Evolutionary conservation across 768 basidiomycete species (phyloP).

Genomic region (Hirschioporus abietinus): DNA sequence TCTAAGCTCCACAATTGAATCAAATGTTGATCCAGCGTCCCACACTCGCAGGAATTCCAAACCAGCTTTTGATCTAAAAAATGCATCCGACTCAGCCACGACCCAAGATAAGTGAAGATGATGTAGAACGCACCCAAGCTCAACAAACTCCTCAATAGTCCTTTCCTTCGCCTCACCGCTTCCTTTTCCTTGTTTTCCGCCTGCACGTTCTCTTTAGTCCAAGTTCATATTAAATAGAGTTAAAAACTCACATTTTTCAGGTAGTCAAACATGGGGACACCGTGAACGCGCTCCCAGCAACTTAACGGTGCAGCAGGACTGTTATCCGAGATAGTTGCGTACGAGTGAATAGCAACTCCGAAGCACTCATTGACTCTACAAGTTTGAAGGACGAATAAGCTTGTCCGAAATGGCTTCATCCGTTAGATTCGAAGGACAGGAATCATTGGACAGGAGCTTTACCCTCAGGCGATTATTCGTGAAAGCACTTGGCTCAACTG

Average conservation of each 20-base stretch:
- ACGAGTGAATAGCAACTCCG: not conserved
- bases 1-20: constrained; percentile 11
- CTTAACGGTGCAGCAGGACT: not conserved
- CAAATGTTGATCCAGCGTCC: constrained; percentile 9
- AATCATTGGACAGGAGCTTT: constrained; percentile 20
- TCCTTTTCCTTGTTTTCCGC: not conserved
- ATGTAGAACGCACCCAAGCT: constrained; percentile 25
- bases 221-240: not conserved
- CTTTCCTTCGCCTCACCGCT: constrained; percentile 27
- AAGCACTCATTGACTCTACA: constrained; percentile 5
- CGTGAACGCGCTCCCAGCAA: not conserved
- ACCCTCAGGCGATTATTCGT: constrained; percentile 31
- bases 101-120: not conserved
- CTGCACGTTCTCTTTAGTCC: not conserved
- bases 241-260: not conserved
- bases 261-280: not conserved
- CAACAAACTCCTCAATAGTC: constrained; percentile 22
- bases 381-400: not conserved
- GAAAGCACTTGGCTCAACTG: constrained; percentile 27
- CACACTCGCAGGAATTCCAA: not conserved
- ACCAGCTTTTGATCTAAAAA: not conserved
- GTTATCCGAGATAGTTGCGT: not conserved
- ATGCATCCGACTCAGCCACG: not conserved
- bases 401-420: not conserved
- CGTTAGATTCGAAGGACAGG: constrained; percentile 4